Evolutionary conservation across 176 grass and related monocot genomes (phyloP), one percentile per base, ranked within the genome.

Genomic region (Lolium multiflorum): DNA sequence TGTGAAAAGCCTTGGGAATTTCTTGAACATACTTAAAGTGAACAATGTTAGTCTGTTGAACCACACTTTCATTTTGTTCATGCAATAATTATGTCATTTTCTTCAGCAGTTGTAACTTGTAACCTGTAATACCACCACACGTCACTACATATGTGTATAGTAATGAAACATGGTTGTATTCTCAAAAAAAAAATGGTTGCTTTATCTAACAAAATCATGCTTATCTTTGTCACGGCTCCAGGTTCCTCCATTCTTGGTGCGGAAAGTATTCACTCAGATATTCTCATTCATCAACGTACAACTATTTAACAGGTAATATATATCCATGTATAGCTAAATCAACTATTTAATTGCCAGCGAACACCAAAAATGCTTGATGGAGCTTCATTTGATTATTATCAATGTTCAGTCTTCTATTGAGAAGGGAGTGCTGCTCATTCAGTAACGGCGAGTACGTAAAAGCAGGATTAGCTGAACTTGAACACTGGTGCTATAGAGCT

Each of bases 181-280:
- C 31, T 35, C n/a, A n/a, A n/a, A 35, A 35, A 35, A 41, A 78
- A 67, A 3, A 44, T 59, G 50, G 56, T 80, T 83, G 37, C 13
- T 28, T 18, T 59, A 59, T 75, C 73, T 74, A 11, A 71, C 44
- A 39, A 37, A 41, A 38, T 18, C 71, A 47, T 74, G 48, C 31
- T 80, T 52, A 76, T 86, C 6, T 78, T 49, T 70, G 11, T 26
- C 67, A 31, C 15, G 21, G 43, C 16, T 79, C 57, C 81, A 99
- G 97, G 97, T 99, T 88, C 94, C 97, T 84, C 97, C 97, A 64
- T 99, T 99, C 88, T 99, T 99, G 88, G 97, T 99, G 47, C 78
- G 94, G 82, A 99, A 99, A 83, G 92, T 99, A 65, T 99, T 99
- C 88, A 92, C 91, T 86, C 97, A 96, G 85, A 99, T 99, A 94